These are phyloP conservation scores for Aspergillus sp. DNA, from an alignment of 2,329 filamentous ascomycete genomes.

Conservation along the genomic window DNA sequence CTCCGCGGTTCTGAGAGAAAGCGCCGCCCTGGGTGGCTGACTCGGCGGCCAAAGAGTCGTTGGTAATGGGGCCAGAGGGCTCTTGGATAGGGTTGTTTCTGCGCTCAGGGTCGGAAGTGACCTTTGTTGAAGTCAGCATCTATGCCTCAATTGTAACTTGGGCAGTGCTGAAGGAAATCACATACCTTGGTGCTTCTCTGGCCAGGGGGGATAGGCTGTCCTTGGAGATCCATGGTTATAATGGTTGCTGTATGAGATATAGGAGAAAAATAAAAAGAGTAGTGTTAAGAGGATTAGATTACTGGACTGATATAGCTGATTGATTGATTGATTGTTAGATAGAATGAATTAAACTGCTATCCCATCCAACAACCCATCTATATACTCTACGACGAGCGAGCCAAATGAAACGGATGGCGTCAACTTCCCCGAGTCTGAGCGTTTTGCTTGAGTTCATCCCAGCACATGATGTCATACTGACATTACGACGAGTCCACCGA, in stretches of 20 bases:
- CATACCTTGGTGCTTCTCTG: slow-evolving; percentile 39
- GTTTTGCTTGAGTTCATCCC: not conserved
- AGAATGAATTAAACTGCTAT: not conserved
- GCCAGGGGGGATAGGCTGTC: slow-evolving; percentile 36
- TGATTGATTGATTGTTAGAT: not conserved
- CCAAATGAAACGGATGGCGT: not conserved
- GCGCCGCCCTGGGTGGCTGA: slow-evolving; percentile 62
- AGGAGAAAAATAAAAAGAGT: not conserved
- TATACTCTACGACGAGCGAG: not conserved
- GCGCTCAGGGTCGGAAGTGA: slow-evolving; percentile 52
- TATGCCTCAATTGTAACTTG: not conserved
- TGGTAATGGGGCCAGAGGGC: slow-evolving; percentile 62
- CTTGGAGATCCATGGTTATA: slow-evolving; percentile 44
- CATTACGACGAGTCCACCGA: slow-evolving; percentile 2
- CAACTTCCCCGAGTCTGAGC: not conserved
- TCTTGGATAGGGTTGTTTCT: slow-evolving; percentile 60
- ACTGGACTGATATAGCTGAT: not conserved
- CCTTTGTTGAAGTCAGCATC: slow-evolving; percentile 13
- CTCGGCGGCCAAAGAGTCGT: slow-evolving; percentile 75
- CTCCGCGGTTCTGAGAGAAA: slow-evolving; percentile 62
- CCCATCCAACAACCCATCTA: not conserved
- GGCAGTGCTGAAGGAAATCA: not conserved
- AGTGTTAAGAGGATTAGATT: not conserved
- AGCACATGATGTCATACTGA: slow-evolving; percentile 17
- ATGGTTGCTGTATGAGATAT: not conserved